Evolutionary conservation across 495 filamentous ascomycete species (phyloP).

Genomic region (Penicillium subrubescens): DNA sequence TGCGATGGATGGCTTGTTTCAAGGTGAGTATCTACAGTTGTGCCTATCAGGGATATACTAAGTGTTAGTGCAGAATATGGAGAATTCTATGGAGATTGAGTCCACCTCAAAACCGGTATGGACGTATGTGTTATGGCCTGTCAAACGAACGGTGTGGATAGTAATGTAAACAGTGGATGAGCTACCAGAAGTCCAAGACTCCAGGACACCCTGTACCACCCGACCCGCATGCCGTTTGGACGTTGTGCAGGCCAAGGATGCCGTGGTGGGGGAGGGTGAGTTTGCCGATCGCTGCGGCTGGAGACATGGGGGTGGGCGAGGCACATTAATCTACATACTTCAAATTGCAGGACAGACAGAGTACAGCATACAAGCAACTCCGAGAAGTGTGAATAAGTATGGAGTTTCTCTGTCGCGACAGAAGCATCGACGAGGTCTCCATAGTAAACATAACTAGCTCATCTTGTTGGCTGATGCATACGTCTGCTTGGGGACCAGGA

Average conservation of each 20-base stretch:
- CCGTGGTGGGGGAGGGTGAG: slow-evolving; percentile 19
- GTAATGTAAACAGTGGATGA: neutral
- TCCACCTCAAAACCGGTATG: neutral
- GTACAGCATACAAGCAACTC: neutral
- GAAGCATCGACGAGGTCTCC: neutral
- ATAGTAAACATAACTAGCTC: neutral
- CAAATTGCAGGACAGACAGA: neutral
- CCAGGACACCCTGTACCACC: slow-evolving; percentile 23
- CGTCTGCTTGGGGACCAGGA: neutral
- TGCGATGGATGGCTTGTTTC: neutral
- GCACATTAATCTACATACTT: neutral
- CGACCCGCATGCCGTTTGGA: slow-evolving; percentile 26
- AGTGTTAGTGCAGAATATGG: neutral
- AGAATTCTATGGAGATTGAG: neutral
- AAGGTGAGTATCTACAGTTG: neutral
- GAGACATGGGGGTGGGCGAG: slow-evolving; percentile 4
- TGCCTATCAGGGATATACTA: neutral
- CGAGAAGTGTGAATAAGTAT: neutral
- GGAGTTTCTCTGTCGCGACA: neutral
- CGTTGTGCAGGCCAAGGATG: slow-evolving; percentile 27
- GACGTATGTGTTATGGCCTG: neutral
- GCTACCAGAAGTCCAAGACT: neutral
- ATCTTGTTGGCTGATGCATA: neutral
- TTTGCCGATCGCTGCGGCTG: slow-evolving; percentile 34
- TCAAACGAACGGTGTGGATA: neutral